Evolutionary conservation across 1,284 basidiomycete genomes (phyloP), one percentile per base, ranked within the genome.

Genomic region (Cryptococcus depauperatus): DNA sequence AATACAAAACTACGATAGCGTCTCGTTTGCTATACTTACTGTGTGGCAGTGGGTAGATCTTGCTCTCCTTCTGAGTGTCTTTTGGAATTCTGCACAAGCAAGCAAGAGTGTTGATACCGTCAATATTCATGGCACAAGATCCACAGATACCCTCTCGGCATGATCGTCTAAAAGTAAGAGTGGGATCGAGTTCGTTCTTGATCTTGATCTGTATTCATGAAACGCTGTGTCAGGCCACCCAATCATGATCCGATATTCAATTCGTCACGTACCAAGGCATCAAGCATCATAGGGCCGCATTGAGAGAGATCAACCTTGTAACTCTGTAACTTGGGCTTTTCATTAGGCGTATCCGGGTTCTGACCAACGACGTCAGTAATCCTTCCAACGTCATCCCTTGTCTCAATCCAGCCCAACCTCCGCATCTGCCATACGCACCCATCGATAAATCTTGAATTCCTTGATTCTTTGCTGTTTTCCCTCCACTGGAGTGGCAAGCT

Each of bases 81-180:
- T 89, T 78, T 72, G 93, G 86, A 62, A 97, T 97, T 48, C 92
- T 79, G 77, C 92, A 97, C 43, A 98, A 77, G 73, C 95, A 98
- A 19, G 93, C 93, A 48, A 98, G 82, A 3, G 93, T 98, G 78
- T 97, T 97, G 72, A 88, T 82, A 51, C 93, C 93, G 71, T 97
- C 84, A 66, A 97, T 89, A 78, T 97, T 97, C 93, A 98, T 96
- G 51, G 93, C 92, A 69, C 93, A 98, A 14, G 87, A 92, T 37
- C 93, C 95, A 65, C 95, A 97, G 62, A 97, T 98, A 52, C 93
- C 93, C 76, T 97, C 93, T 57, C 93, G 77, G 78, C 93, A 98
- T 26, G 89, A 95, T 47, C 92, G 82, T 48, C 92, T 83, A 79
- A 97, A 97, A 14, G 92, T 96, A 37, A 98, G 77, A 2, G 93